Conservation (phyloP, 441 rosid genomes). For the Erysimum cheiri region DNA sequence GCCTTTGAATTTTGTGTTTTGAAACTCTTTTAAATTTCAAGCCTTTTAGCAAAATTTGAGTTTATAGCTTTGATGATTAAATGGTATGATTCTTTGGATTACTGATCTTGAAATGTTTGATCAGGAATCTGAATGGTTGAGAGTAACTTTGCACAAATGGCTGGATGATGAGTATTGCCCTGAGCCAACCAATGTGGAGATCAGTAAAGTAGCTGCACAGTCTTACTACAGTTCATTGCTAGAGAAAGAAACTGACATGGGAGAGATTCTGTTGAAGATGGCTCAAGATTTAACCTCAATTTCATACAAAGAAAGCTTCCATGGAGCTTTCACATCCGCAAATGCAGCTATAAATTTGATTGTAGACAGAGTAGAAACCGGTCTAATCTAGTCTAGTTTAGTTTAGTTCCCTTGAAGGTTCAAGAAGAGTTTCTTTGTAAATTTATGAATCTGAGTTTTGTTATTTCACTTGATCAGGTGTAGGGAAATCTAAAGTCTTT, state of each 20-base stretch:
- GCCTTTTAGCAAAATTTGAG: neutral
- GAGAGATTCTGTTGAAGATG: constrained; percentile 80
- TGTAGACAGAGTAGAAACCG: constrained; percentile 42
- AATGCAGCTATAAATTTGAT: constrained; percentile 80
- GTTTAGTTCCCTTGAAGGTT: constrained; percentile 11
- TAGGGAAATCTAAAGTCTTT: constrained; percentile 59
- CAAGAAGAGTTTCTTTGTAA: constrained; percentile 35
- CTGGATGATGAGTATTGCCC: constrained; percentile 95
- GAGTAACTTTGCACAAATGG: constrained; percentile 82
- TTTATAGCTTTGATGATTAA: neutral
- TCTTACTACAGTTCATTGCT: constrained; percentile 61
- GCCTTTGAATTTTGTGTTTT: neutral
- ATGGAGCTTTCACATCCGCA: constrained; percentile 89
- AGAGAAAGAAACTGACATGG: constrained; percentile 65
- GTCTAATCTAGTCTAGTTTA: constrained; percentile 10
- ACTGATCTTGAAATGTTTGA: constrained; percentile 3
- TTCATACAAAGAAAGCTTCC: constrained; percentile 88
- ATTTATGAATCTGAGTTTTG: constrained; percentile 28
- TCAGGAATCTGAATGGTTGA: constrained; percentile 90
- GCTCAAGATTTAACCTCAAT: constrained; percentile 69
- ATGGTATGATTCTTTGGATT: neutral
- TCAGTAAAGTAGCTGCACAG: constrained; percentile 75
- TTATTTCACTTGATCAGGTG: constrained; percentile 52
- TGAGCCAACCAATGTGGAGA: constrained; percentile 82
- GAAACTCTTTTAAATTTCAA: neutral